Evolutionary conservation across 306 rosid species (phyloP), one percentile per base, ranked within the genome.

Genomic region (Castanea crenata): DNA sequence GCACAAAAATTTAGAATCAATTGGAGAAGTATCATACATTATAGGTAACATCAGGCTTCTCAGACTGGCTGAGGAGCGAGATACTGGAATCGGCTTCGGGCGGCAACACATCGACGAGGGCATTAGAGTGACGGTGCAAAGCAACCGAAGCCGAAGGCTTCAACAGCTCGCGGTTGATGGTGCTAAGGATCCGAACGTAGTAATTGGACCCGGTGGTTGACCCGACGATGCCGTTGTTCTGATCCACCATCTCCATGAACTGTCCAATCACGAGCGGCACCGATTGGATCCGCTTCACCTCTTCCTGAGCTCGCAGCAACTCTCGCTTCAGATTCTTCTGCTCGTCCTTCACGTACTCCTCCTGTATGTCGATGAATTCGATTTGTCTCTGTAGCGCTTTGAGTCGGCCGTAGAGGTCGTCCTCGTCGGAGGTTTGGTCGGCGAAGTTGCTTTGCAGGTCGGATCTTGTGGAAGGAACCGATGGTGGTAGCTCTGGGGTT

Each of bases 51-150:
- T 96, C 99, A 3, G 99, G 99, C 92, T 96, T 96, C 90, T 96
- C 99, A 0, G 99, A 96, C 86, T 96, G 99, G 77, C 99, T 96
- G 12, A 96, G 97, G 0, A 96, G 94, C 1, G 99, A 96, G 68
- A 96, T 96, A 20, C 99, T 96, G 2, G 99, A 96, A 23, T 96
- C 99, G 3, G 99, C 99, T 84, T 96, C 99, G 2, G 99, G 99
- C 5, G 99, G 99, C 56, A 96, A 87, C 44, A 96, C 99, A 21
- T 96, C 99, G 34, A 96, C 99, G 1, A 96, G 98, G 0, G 99
- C 99, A 56, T 96, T 96, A 15, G 99, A 96, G 78, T 96, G 99
- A 9, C 99, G 98, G 79, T 96, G 99, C 69, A 96, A 85, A 0
- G 99, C 99, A 15, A 93, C 99, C 5, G 98, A 93, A 0, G 99